These are phyloP conservation scores for Linum lewisii DNA, from an alignment of 345 rosid genomes.

Conservation along the genomic window DNA sequence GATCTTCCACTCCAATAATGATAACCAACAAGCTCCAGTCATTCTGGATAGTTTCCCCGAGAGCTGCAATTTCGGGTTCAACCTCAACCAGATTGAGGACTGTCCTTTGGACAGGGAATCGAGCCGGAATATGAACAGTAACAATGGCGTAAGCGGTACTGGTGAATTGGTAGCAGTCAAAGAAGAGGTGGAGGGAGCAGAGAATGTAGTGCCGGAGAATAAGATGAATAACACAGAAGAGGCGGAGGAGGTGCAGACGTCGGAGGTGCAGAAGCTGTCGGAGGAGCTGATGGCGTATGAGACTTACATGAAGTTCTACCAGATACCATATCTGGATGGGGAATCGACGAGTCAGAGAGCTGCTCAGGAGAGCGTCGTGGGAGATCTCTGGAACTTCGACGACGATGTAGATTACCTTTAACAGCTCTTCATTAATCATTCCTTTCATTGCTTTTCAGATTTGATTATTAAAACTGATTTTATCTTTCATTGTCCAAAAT, in stretches of 20 bases:
- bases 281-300: slow-evolving; percentile 74
- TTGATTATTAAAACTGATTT: too few species aligned
- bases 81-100: slow-evolving; percentile 24
- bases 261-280: slow-evolving; percentile 41
- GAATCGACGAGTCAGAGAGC: slow-evolving; percentile 30
- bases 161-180: not conserved
- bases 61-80: slow-evolving; percentile 20
- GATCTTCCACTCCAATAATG: not conserved
- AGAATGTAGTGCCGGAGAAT: slow-evolving; percentile 9
- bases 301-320: slow-evolving; percentile 62
- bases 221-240: slow-evolving; percentile 17
- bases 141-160: not conserved
- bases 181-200: slow-evolving; percentile 3
- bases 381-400: slow-evolving; percentile 49
- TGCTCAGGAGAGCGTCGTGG: slow-evolving; percentile 40
- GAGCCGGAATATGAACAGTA: slow-evolving; percentile 5
- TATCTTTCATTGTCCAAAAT: too few species aligned
- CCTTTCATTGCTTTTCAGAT: too few species aligned
- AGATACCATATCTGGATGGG: slow-evolving; percentile 66
- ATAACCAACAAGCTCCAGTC: slow-evolving; percentile 3
- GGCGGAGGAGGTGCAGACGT: slow-evolving; percentile 22
- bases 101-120: slow-evolving; percentile 18
- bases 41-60: not conserved
- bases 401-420: slow-evolving; percentile 20
- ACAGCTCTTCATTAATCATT: too few species aligned